Evolutionary conservation across 257 asterid genomes (phyloP), one percentile per base, ranked within the genome.

Genomic region (Orobanche coerulescens): DNA sequence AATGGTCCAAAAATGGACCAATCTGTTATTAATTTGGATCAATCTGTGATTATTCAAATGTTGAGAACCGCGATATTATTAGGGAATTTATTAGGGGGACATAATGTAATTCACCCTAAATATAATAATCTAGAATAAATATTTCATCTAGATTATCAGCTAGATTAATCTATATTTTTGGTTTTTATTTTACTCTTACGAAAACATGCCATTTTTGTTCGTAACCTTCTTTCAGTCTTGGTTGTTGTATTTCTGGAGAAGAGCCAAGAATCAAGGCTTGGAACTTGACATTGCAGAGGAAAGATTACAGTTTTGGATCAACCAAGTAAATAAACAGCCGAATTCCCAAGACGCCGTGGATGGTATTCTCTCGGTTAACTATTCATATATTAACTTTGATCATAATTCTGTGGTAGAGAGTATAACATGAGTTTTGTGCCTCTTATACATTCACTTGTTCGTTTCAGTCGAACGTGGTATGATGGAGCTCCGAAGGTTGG

Each of bases 261-360:
- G 94, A 71, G 94, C 88, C 2, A 86, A 79, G 46, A 78, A 75
- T 53, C 81, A 79, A 53, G 94, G 86, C 4, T 30, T 88, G 69
- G 94, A 84, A 66, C 66, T 79, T 1, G 98, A 92, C 60, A 84
- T 92, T 65, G 90, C 83, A 3, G 95, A 88, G 28, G 98, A 92
- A 65, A 71, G 94, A 69, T 64, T 92, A 36, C 78, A 78, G 43
- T 76, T 70, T 59, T 92, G 95, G 96, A 88, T 88, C 73, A 76
- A 75, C 78, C 95, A 82, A 56, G 79, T 70, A 44, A 52, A 58
- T 40, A 77, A 30, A 28, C 18, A 60, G 5, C 88, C 92, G 25
- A 79, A 67, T 56, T 88, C 95, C 6, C 89, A 82, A 9, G 96
- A 86, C 56, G 93, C 95, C 18, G 94, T 92, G 2, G 87, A 88